Base-by-base conservation (phyloP, 2,329 filamentous ascomycete species). In the Fusarium nelsonii region DNA sequence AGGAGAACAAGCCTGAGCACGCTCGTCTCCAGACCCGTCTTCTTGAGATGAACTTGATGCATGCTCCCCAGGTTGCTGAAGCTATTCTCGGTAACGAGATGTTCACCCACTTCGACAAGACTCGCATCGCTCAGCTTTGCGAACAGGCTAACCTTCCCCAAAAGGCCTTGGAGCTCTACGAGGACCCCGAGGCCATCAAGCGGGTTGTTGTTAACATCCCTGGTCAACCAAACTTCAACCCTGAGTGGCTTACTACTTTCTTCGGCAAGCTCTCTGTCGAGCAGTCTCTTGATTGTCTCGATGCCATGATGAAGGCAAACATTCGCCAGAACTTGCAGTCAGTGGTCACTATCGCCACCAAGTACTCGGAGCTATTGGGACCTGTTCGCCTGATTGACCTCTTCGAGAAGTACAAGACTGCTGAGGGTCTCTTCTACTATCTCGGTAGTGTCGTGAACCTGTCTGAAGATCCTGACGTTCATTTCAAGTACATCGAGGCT, bases 401-500 rank as follows among this genome's bases (percentile, higher is more conserved):
- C 8, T 91, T 99, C 52, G 96, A 99, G 84, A 97, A 97, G 84
- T 97, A 98, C 84, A 94, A 96, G 81, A 98, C 96, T 36, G 91
- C 93, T 5, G 96, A 99, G 81, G 96, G 96, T 78, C 89, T 99
- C 6, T 99, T 96, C 87, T 97, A 97, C 84, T 99, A 97, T 82
- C 89, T 99, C 16, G 96, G 96, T 65, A 97, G 94, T 78, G 97
- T 99, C 73, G 95, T 99, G 81, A 99, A 99, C 79, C 85, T 99
- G 48, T 97, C 93, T 60, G 93, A 98, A 79, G 96, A 98, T 74
- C 87, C 92, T 23, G 96, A 99, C 78, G 96, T 99, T 32, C 92
- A 96, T 78, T 99, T 97, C 90, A 99, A 99, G 86, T 99, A 99
- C 81, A 97, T 99, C 63, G 95, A 99, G 82, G 94, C 96, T 58